Evolutionary conservation across 1,139 yeast genomes (phyloP).

Genomic region (Scheffersomyces segobiensis): DNA sequence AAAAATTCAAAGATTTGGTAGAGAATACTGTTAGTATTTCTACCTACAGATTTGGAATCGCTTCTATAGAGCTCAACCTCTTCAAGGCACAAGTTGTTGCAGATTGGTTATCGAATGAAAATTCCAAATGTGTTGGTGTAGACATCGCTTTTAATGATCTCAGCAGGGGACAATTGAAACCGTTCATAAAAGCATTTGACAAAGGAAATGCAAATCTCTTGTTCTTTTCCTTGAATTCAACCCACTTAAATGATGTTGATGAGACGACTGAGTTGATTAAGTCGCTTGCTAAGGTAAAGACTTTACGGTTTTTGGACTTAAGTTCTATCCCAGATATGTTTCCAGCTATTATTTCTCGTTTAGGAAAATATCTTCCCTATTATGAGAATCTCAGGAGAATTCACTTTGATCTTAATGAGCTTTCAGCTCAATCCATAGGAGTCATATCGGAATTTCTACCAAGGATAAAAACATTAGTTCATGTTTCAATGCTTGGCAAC

Average conservation of each 20-base stretch:
- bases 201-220: constrained; percentile 39
- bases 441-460: constrained; percentile 72
- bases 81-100: constrained; percentile 58
- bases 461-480: constrained; percentile 67
- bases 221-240: constrained; percentile 72
- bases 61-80: constrained; percentile 62
- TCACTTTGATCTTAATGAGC: constrained; percentile 74
- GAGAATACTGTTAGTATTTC: constrained; percentile 50
- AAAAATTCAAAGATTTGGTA: constrained; percentile 51
- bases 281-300: constrained; percentile 51
- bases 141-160: constrained; percentile 85
- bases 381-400: constrained; percentile 67
- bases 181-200: constrained; percentile 48
- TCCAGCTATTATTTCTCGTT: constrained; percentile 65
- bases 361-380: constrained; percentile 64
- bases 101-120: constrained; percentile 59
- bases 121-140: constrained; percentile 69
- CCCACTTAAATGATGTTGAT: constrained; percentile 54
- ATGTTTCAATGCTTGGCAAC: constrained; percentile 74
- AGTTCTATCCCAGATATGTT: constrained; percentile 72
- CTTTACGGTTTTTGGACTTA: constrained; percentile 72
- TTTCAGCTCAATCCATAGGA: constrained; percentile 62
- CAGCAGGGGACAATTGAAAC: constrained; percentile 51
- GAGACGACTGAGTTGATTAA: constrained; percentile 55
- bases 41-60: constrained; percentile 76